Evolutionary conservation across 495 filamentous ascomycete species (phyloP).

Genomic region (Penicillium argentinense): DNA sequence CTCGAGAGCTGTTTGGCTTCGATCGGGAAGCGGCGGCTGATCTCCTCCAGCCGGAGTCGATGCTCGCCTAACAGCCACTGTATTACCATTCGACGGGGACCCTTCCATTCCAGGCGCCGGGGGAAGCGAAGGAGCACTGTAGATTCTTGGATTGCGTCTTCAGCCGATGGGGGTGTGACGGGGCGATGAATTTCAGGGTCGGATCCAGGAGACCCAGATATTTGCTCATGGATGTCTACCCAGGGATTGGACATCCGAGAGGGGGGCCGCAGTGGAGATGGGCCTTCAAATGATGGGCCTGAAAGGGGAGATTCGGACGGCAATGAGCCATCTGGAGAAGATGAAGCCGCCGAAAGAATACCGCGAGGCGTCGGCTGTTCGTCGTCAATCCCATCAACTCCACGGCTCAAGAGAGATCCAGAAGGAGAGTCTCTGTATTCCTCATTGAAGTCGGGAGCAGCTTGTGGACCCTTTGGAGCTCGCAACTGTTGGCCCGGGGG

Average conservation of each 20-base stretch:
- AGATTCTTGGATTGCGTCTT: slow-evolving; percentile 21
- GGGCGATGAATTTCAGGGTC: slow-evolving; percentile 32
- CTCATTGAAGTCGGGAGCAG: slow-evolving; percentile 16
- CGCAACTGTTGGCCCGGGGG: slow-evolving; percentile 24
- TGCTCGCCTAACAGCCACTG: slow-evolving; percentile 13
- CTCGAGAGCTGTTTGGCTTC: slow-evolving; percentile 26
- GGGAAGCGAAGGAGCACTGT: slow-evolving; percentile 42
- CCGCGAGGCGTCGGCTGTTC: slow-evolving; percentile 34
- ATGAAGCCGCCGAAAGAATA: slow-evolving; percentile 33
- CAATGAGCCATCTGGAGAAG: slow-evolving; percentile 37
- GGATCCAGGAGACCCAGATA: slow-evolving; percentile 14
- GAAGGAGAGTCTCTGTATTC: slow-evolving; percentile 27
- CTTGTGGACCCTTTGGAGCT: slow-evolving; percentile 17
- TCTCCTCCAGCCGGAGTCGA: slow-evolving; percentile 17
- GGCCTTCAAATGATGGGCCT: slow-evolving; percentile 27
- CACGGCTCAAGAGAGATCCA: slow-evolving; percentile 36
- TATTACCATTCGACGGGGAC: slow-evolving; percentile 5
- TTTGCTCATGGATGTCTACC: slow-evolving; percentile 28
- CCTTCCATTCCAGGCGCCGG: slow-evolving; percentile 36
- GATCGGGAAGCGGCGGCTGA: slow-evolving; percentile 12
- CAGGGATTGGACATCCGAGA: slow-evolving; percentile 46
- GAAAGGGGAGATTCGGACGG: slow-evolving; percentile 30
- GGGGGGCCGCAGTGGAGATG: slow-evolving; percentile 33
- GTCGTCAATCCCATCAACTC: slow-evolving; percentile 37
- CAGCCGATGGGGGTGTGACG: slow-evolving; percentile 27